Conservation (phyloP, 345 rosid species). For the Boechera retrofracta region DNA sequence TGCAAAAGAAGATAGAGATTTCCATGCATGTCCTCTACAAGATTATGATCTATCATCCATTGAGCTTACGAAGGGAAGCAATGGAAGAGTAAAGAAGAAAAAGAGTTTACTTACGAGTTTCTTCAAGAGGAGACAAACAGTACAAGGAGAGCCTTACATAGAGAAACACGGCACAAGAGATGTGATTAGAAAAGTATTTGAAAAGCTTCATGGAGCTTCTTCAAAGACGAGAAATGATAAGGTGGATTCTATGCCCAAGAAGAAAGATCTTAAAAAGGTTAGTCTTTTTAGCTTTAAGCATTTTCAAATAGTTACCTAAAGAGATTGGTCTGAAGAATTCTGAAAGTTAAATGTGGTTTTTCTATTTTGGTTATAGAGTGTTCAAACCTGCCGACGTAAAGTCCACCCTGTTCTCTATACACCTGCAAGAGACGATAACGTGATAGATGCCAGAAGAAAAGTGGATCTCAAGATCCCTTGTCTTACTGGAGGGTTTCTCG, state of each 20-base stretch:
- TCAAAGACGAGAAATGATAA: constrained; percentile 10
- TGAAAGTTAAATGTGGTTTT: constrained; percentile 10
- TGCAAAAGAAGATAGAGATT: constrained; percentile 14
- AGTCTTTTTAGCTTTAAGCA: neutral
- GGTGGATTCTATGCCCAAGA: constrained; percentile 15
- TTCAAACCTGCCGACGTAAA: constrained; percentile 36
- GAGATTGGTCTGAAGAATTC: constrained; percentile 12
- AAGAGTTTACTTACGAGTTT: constrained; percentile 20
- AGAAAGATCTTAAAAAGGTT: constrained; percentile 44
- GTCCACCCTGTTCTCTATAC: constrained; percentile 41
- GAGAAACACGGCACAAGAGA: constrained; percentile 27
- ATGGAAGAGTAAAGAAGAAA: constrained; percentile 14
- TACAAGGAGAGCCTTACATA: neutral
- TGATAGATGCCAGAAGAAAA: constrained; percentile 13
- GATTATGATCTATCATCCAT: neutral
- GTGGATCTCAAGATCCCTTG: neutral
- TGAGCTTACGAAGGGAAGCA: constrained; percentile 20
- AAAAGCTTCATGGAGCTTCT: constrained; percentile 28
- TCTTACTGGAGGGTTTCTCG: neutral
- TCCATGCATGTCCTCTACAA: constrained; percentile 5
- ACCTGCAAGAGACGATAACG: constrained; percentile 17
- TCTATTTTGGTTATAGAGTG: constrained; percentile 35
- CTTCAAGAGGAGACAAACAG: constrained; percentile 23
- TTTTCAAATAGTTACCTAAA: neutral
- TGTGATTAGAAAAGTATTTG: constrained; percentile 6